phyloP scores from a whole-genome alignment of 345 rosid species.

The Trapa incisa region DNA sequence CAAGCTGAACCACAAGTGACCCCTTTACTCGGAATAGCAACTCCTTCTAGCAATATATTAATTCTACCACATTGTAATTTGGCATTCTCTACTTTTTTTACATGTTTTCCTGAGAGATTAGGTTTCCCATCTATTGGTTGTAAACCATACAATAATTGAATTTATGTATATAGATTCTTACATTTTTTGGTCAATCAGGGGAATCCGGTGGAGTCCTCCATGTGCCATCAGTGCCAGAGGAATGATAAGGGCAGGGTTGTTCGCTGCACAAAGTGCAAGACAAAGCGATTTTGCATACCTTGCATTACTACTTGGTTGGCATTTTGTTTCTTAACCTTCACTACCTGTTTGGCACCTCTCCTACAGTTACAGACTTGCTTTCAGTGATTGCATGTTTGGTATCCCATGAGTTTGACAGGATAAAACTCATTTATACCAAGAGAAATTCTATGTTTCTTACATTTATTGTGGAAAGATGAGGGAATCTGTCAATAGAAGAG shows the following conservation, averaged over 20 bases:
- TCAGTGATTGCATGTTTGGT: neutral
- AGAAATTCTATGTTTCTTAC: too few species aligned
- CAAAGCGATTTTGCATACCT: conserved; percentile 23
- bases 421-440: too few species aligned
- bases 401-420: too few species aligned
- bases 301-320: conserved; percentile 25
- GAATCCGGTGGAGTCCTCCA: conserved; percentile 12
- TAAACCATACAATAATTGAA: neutral
- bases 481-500: too few species aligned
- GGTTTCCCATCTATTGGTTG: neutral
- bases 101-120: neutral
- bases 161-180: neutral
- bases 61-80: neutral
- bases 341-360: neutral
- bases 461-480: too few species aligned
- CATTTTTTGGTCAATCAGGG: conserved; percentile 2
- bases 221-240: conserved; percentile 40
- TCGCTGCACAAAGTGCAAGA: conserved; percentile 21
- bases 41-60: neutral
- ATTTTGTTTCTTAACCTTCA: neutral
- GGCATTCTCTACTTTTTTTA: neutral
- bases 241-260: conserved; percentile 29
- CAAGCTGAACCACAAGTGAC: neutral
- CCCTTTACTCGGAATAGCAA: neutral
- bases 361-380: neutral